Percentiles rank a stretch among this genome's conserved stretches.
Evolutionary conservation across 2,329 filamentous ascomycete species (phyloP).

Genomic region (Colletotrichum echinochloae): DNA sequence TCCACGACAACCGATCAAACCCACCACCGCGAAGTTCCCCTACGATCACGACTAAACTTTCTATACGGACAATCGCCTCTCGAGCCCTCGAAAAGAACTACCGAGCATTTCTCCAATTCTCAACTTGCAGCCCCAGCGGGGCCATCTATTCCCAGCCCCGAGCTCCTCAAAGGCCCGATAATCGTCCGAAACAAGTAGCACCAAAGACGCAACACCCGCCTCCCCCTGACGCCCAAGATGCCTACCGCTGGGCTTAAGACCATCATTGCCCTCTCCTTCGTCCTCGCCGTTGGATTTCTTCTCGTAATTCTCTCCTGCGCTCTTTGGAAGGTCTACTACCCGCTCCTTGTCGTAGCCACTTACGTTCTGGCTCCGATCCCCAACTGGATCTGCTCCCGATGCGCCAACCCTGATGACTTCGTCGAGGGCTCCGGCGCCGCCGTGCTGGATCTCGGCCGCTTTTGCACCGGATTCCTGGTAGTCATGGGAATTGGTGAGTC

Average conservation of each 20-base stretch:
- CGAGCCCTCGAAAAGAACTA: not conserved
- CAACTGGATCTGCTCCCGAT: conserved; percentile 94
- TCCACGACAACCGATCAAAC: conserved; percentile 14
- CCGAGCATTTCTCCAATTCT: not conserved
- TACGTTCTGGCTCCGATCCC: conserved; percentile 94
- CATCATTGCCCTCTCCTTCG: conserved; percentile 98
- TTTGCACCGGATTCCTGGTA: conserved; percentile 94
- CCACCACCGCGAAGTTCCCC: conserved; percentile 15
- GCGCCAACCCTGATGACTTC: conserved; percentile 94
- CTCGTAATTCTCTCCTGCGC: conserved; percentile 98
- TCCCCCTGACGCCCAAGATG: conserved; percentile 57
- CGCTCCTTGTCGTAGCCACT: conserved; percentile 93
- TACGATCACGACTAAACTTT: not conserved
- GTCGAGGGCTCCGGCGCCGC: conserved; percentile 86
- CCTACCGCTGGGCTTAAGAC: conserved; percentile 94
- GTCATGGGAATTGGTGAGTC: conserved; percentile 95
- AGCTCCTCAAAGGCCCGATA: conserved; percentile 24
- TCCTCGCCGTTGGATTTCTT: conserved; percentile 98
- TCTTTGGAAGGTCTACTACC: conserved; percentile 93
- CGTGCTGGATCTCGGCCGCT: conserved; percentile 92
- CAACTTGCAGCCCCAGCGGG: conserved; percentile 33
- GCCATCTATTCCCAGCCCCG: conserved; percentile 18
- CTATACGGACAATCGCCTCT: not conserved
- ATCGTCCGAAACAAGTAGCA: conserved; percentile 35
- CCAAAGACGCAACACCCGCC: not conserved